These are phyloP conservation scores for Lenwebbia sp. DNA, from an alignment of 345 rosid species.

Conservation along the genomic window DNA sequence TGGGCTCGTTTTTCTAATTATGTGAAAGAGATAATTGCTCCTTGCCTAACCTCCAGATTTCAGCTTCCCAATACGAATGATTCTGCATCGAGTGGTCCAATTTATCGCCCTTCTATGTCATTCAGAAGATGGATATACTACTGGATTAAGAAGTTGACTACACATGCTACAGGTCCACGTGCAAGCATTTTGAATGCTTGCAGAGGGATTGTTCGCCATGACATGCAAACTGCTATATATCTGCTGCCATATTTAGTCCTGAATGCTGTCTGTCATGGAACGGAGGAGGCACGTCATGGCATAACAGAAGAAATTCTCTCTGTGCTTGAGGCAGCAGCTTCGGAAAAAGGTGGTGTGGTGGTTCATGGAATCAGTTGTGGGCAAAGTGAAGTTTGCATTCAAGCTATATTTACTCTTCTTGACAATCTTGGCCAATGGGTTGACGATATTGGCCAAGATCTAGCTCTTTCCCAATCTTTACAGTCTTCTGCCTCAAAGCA, in stretches of 20 bases:
- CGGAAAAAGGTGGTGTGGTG: conserved; percentile 55
- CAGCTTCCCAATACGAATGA: conserved; percentile 85
- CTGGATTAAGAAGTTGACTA: conserved; percentile 85
- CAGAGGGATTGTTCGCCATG: conserved; percentile 96
- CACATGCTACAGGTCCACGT: conserved; percentile 82
- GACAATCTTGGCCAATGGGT: conserved; percentile 99
- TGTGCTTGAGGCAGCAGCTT: conserved; percentile 85
- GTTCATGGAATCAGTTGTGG: conserved; percentile 43
- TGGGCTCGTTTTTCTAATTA: conserved; percentile 94
- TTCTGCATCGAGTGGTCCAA: conserved; percentile 58
- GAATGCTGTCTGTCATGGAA: conserved; percentile 79
- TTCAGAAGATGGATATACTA: conserved; percentile 85
- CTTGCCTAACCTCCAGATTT: conserved; percentile 90
- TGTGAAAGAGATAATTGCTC: conserved; percentile 93
- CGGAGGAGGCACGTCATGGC: conserved; percentile 70
- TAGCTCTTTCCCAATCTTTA: conserved; percentile 65
- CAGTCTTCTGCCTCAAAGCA: conserved; percentile 50
- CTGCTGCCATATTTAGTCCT: conserved; percentile 88
- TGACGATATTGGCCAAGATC: conserved; percentile 77
- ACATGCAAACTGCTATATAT: conserved; percentile 85
- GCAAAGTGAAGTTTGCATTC: conserved; percentile 90
- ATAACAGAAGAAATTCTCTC: conserved; percentile 79
- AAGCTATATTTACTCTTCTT: conserved; percentile 90
- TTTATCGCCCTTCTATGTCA: conserved; percentile 87
- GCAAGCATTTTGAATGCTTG: conserved; percentile 83